Conservation (phyloP, 1,284 basidiomycete species). For the Sporisorium reilianum region DNA sequence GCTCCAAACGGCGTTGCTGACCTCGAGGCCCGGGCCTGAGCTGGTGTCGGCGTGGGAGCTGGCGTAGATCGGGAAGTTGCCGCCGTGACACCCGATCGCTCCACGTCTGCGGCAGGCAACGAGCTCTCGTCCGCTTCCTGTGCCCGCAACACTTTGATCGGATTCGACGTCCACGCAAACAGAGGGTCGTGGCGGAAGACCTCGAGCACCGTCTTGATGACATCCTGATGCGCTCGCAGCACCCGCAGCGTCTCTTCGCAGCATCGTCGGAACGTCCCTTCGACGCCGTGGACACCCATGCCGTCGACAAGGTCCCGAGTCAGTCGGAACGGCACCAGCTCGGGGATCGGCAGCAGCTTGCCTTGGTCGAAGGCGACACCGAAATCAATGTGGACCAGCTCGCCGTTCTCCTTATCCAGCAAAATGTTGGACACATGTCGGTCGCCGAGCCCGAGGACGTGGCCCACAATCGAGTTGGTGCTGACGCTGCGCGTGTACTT, state of each 20-base stretch:
- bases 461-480: conserved; percentile 92
- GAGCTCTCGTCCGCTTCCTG: conserved; percentile 41
- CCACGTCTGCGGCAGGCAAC: conserved; percentile 14
- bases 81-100: conserved; percentile 19
- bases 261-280: conserved; percentile 94
- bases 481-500: conserved; percentile 92
- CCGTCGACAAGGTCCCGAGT: conserved; percentile 94
- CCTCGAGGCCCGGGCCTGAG: conserved; percentile 14
- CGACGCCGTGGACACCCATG: conserved; percentile 87
- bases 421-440: conserved; percentile 93
- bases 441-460: conserved; percentile 91
- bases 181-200: conserved; percentile 97
- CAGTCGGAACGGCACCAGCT: conserved; percentile 92
- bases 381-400: conserved; percentile 93
- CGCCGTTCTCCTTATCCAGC: conserved; percentile 84
- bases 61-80: conserved; percentile 12
- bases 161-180: conserved; percentile 78
- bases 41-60: conserved; percentile 13
- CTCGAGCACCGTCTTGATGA: conserved; percentile 93
- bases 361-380: conserved; percentile 97
- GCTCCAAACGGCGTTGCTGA: conserved; percentile 22
- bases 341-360: conserved; percentile 82
- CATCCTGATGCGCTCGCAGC: conserved; percentile 82
- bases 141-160: conserved; percentile 55
- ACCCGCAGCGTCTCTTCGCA: conserved; percentile 94